Evolutionary conservation across 306 rosid genomes (phyloP).

Genomic region (Gillenia trifoliata): DNA sequence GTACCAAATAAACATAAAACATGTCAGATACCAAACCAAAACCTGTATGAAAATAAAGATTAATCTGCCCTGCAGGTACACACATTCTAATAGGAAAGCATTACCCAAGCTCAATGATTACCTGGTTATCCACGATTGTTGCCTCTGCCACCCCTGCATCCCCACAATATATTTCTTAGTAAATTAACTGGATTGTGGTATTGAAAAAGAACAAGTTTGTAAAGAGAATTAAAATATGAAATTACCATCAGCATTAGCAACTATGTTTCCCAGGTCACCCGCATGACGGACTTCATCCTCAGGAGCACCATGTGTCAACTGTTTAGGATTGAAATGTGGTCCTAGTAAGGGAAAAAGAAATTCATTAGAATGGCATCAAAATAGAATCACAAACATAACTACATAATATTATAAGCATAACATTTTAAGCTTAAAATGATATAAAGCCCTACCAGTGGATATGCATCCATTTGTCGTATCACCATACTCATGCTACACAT

Average conservation of each 20-base stretch:
- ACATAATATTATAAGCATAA: not conserved
- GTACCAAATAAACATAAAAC: not conserved
- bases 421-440: constrained; percentile 2
- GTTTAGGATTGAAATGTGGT: constrained; percentile 82
- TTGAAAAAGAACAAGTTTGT: not conserved
- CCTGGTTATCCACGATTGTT: constrained; percentile 74
- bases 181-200: not conserved
- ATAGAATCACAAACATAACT: constrained; percentile 13
- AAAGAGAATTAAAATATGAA: constrained; percentile 5
- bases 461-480: constrained; percentile 98
- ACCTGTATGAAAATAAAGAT: not conserved
- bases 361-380: not conserved
- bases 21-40: not conserved
- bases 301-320: constrained; percentile 83
- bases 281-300: constrained; percentile 91
- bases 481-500: constrained; percentile 80
- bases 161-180: constrained; percentile 11
- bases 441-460: constrained; percentile 57
- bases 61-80: not conserved
- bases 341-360: constrained; percentile 30
- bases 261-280: constrained; percentile 99
- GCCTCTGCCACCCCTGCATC: constrained; percentile 67
- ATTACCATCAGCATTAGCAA: constrained; percentile 69
- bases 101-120: constrained; percentile 17
- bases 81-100: not conserved